Conservation (phyloP, 192 early-diverging fungal species). For the Jimgerdemannia lactiflua region DNA sequence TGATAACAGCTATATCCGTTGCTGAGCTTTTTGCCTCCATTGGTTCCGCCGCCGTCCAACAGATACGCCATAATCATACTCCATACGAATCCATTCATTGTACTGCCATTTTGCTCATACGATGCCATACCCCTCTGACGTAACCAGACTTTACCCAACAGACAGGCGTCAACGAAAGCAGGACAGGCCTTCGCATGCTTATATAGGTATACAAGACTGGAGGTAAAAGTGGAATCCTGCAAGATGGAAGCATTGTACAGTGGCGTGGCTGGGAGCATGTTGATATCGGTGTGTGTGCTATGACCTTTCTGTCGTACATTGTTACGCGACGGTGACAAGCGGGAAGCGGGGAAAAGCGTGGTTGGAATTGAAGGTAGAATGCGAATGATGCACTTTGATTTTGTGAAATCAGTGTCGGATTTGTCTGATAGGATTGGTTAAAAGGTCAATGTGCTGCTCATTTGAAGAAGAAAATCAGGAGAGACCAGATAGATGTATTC, state of each 20-base stretch:
- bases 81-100: constrained; percentile 77
- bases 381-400: constrained; percentile 65
- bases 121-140: constrained; percentile 68
- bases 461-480: no score
- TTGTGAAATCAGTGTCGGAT: constrained; percentile 63
- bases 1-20: constrained; percentile 80
- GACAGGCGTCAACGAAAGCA: constrained; percentile 77
- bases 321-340: constrained; percentile 78
- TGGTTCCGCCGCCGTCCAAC: constrained; percentile 55
- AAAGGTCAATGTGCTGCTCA: neutral
- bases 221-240: constrained; percentile 68
- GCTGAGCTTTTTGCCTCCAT: constrained; percentile 60
- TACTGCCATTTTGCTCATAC: constrained; percentile 29
- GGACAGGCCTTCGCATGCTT: constrained; percentile 66
- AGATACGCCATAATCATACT: constrained; percentile 89
- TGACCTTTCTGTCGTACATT: constrained; percentile 66
- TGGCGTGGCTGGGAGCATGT: constrained; percentile 65
- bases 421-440: constrained; percentile 37
- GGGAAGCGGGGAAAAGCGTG: constrained; percentile 61
- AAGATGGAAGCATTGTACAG: constrained; percentile 87
- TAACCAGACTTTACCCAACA: constrained; percentile 85
- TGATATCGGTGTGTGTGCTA: constrained; percentile 6
- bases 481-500: no score
- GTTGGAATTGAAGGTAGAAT: constrained; percentile 73
- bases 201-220: constrained; percentile 78